Conservation (phyloP, 2,329 filamentous ascomycete genomes). For the Cephalotrichum gorgonifer region DNA sequence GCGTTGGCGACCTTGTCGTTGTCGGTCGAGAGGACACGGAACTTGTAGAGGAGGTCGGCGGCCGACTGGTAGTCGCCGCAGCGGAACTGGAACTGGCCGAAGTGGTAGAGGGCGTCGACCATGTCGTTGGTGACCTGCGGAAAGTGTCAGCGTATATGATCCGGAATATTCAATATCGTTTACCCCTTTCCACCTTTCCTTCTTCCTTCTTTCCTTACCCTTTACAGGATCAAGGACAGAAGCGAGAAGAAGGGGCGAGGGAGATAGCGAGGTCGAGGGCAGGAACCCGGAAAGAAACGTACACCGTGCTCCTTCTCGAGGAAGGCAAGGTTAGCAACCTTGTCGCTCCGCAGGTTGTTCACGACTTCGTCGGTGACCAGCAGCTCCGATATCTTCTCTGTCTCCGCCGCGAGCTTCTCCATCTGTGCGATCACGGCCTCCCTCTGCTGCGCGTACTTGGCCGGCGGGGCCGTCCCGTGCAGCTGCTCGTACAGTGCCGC, state of each 20-base stretch:
- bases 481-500: slow-evolving; percentile 86
- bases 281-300: too few relatives aligned
- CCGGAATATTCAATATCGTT: too few relatives aligned
- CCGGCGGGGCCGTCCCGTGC: slow-evolving; percentile 66
- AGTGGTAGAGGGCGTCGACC: slow-evolving; percentile 92
- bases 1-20: slow-evolving; percentile 94
- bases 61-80: slow-evolving; percentile 89
- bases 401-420: slow-evolving; percentile 77
- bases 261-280: too few relatives aligned
- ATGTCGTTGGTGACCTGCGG: slow-evolving; percentile 75
- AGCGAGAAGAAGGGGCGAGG: neutral
- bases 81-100: slow-evolving; percentile 95
- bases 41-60: slow-evolving; percentile 90
- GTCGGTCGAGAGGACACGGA: slow-evolving; percentile 94
- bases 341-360: slow-evolving; percentile 84
- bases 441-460: slow-evolving; percentile 81
- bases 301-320: slow-evolving; percentile 92
- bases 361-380: slow-evolving; percentile 84
- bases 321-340: slow-evolving; percentile 97
- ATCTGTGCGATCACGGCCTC: slow-evolving; percentile 78
- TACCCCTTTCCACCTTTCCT: too few relatives aligned
- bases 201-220: neutral
- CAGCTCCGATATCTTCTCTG: slow-evolving; percentile 77
- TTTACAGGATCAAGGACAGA: neutral
- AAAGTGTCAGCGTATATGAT: neutral